These are phyloP conservation scores for Xylaria sp. DNA, from an alignment of 2,329 filamentous ascomycete species.

Conservation along the genomic window DNA sequence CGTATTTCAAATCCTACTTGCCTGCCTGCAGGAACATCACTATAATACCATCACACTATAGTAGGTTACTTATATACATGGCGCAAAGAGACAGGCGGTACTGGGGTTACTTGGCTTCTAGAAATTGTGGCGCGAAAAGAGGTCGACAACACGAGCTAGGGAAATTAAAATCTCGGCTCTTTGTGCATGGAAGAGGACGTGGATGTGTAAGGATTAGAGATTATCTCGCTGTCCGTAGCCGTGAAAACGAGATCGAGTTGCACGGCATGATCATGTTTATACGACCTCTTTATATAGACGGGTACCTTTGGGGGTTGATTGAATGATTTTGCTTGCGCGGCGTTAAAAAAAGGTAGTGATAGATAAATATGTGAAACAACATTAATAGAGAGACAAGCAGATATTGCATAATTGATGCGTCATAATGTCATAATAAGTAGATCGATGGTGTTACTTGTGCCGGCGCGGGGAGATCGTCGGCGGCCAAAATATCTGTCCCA, in stretches of 20 bases:
- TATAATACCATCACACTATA: neutral
- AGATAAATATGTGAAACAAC: neutral
- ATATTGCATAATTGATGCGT: constrained; percentile 7
- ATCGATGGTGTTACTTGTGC: neutral
- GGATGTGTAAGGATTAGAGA: constrained; percentile 26
- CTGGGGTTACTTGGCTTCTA: constrained; percentile 6
- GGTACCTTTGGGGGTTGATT: no score
- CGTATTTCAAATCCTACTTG: neutral
- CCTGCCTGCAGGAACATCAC: neutral
- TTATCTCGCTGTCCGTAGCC: constrained; percentile 38
- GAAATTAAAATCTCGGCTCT: constrained; percentile 27
- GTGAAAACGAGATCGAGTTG: constrained; percentile 37
- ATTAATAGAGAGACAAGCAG: neutral
- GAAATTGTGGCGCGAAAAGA: constrained; percentile 15
- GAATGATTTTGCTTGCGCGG: neutral
- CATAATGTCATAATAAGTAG: neutral
- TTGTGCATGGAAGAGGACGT: constrained; percentile 15
- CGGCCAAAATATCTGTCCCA: constrained; percentile 21
- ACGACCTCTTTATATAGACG: neutral
- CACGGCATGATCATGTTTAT: constrained; percentile 18
- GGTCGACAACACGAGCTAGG: constrained; percentile 27
- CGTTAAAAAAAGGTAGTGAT: neutral
- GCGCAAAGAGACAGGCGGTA: neutral
- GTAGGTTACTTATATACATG: neutral
- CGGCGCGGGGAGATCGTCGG: constrained; percentile 13